phyloP scores from a whole-genome alignment of 2,329 filamentous ascomycete species.

The Stachybotrys echinatus region DNA sequence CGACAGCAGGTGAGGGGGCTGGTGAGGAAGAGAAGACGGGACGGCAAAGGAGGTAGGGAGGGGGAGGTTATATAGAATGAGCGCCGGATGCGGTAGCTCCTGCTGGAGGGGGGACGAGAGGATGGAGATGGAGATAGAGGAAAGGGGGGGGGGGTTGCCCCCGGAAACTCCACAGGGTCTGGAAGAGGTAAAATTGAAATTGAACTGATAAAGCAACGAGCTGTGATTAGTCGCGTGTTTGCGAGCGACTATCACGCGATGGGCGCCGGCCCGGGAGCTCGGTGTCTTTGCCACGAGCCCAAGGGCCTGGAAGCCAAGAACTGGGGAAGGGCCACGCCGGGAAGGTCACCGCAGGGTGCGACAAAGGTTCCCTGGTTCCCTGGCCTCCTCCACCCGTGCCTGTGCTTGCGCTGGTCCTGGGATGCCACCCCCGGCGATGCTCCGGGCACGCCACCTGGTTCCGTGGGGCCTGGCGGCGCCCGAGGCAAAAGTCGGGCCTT shows the following conservation, averaged over 20 bases:
- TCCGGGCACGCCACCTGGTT: no score
- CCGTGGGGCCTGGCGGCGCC: no score
- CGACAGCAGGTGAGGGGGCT: background rate
- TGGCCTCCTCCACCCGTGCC: no score
- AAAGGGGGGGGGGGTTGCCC: background rate
- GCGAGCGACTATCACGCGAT: no score
- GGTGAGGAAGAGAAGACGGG: background rate
- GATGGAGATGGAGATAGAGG: background rate
- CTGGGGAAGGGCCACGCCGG: background rate
- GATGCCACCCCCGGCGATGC: no score
- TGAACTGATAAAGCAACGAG: background rate
- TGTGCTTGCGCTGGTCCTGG: no score
- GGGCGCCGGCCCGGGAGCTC: background rate
- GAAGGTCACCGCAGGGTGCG: background rate
- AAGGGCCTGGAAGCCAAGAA: background rate
- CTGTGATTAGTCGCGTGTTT: no score
- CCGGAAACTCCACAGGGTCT: background rate
- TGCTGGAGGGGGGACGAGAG: no score
- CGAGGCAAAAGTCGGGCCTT: no score
- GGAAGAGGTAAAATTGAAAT: no score
- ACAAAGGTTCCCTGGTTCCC: background rate
- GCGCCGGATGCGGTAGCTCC: background rate
- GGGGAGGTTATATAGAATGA: background rate
- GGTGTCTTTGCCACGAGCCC: background rate
- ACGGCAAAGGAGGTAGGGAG: background rate